phyloP scores from a whole-genome alignment of 164 flowering plant genomes.

The Macadamia tetraphylla region DNA sequence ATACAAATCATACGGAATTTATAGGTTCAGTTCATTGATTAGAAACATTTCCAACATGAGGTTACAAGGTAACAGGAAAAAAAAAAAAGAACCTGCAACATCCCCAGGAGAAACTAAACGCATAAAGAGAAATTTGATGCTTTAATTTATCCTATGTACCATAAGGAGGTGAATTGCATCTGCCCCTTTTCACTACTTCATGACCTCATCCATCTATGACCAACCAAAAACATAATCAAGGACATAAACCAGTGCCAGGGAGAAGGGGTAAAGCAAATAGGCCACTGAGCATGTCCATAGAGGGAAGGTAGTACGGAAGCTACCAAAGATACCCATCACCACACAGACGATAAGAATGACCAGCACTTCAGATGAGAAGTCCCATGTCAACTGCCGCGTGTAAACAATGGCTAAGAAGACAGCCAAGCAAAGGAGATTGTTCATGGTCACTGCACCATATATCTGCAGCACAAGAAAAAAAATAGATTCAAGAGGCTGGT shows the following conservation, averaged over 20 bases:
- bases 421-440: slow-evolving; percentile 18
- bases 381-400: slow-evolving; percentile 19
- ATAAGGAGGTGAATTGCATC: too few species aligned
- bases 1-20: too few species aligned
- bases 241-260: slow-evolving; percentile 27
- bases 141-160: too few species aligned
- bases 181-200: too few species aligned
- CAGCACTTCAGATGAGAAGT: slow-evolving; percentile 29
- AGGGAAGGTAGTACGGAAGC: slow-evolving; percentile 28
- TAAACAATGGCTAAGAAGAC: slow-evolving; percentile 24
- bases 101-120: too few species aligned
- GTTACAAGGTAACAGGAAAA: too few species aligned
- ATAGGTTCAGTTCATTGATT: too few species aligned
- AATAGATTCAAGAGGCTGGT: background rate
- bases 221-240: slow-evolving; percentile 29
- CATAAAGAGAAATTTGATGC: too few species aligned
- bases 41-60: too few species aligned
- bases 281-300: slow-evolving; percentile 30
- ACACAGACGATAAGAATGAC: slow-evolving; percentile 13
- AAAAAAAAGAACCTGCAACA: too few species aligned
- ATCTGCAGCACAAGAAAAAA: slow-evolving; percentile 18
- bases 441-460: slow-evolving; percentile 24
- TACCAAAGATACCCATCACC: slow-evolving; percentile 23
- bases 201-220: slow-evolving; percentile 11
- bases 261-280: slow-evolving; percentile 26